Evolutionary conservation across 306 rosid species (phyloP), one percentile per base, ranked within the genome.

Genomic region (Pueraria montana): DNA sequence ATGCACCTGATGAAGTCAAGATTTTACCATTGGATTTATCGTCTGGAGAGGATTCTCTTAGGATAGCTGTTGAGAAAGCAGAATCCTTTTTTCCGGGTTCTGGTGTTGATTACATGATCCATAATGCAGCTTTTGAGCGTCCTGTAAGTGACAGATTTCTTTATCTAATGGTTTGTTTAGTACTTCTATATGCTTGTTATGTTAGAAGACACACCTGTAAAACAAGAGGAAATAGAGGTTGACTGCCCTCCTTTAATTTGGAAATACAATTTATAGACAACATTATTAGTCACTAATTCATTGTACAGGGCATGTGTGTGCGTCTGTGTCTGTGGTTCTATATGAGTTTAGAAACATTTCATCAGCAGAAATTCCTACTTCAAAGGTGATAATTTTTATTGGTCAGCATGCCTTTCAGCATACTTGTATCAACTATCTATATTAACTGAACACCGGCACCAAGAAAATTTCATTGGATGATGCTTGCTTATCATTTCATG

Each of bases 101-200:
- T 56, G 99, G 99, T 74, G 91, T 92, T 82, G 96, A 96, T 89
- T 93, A 89, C 77, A 92, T 96, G 97, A 88, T 96, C 79, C 99
- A 96, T 69, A 96, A 93, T 90, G 97, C 98, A 38, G 98, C 98
- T 83, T 88, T 83, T 70, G 99, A 96, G 90, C 97, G 99, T 76
- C 99, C 98, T 45, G 97, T 96, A 84, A 90, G 98, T 91, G 75
- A 77, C 73, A 50, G 81, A 46, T 84, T 64, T 30, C 87, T 67
- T 68, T 80, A 74, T 80, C 42, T 24, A 48, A 63, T 84, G 30
- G 34, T 81, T 63, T 5, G 14, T 16, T 65, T 34, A 34, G 38
- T 30, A n/a, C 75, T 38, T 64, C 69, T 36, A 24, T 26, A 61
- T 72, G 67, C 7, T 76, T 46, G 42, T 65, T 59, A 46, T 70